Evolutionary conservation across 2,329 filamentous ascomycete species (phyloP).

Genomic region (Coniella lustricola): DNA sequence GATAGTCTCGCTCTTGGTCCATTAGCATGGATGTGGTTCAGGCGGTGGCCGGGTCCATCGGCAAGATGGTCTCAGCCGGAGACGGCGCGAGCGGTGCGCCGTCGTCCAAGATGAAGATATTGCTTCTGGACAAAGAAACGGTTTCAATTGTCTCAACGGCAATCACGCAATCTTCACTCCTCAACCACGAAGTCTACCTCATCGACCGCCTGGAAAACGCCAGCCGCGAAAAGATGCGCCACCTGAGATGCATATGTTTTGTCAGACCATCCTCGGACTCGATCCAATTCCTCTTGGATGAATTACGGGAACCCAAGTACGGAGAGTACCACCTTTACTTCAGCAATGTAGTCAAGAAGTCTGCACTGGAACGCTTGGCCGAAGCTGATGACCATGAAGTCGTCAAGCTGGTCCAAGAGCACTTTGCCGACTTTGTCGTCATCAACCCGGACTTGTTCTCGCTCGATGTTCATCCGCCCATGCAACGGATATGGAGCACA

Average conservation of each 20-base stretch:
- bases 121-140: conserved; percentile 89
- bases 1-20: background rate
- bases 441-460: conserved; percentile 92
- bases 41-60: conserved; percentile 89
- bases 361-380: conserved; percentile 82
- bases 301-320: conserved; percentile 92
- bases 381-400: conserved; percentile 98
- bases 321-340: conserved; percentile 97
- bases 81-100: conserved; percentile 60
- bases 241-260: conserved; percentile 88
- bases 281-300: conserved; percentile 89
- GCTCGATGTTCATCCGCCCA: conserved; percentile 64
- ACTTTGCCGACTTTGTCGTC: conserved; percentile 93
- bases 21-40: conserved; percentile 83
- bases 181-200: conserved; percentile 96
- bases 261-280: conserved; percentile 87
- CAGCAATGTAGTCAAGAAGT: conserved; percentile 97
- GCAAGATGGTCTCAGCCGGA: conserved; percentile 85
- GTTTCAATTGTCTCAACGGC: conserved; percentile 90
- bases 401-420: conserved; percentile 87
- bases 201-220: conserved; percentile 91
- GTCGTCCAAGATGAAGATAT: conserved; percentile 94
- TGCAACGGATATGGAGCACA: conserved; percentile 72
- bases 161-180: conserved; percentile 86
- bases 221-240: conserved; percentile 93